phyloP scores from a whole-genome alignment of 225 moss, liverwort and hornwort genomes.

The Antitrichia curtipendula region DNA sequence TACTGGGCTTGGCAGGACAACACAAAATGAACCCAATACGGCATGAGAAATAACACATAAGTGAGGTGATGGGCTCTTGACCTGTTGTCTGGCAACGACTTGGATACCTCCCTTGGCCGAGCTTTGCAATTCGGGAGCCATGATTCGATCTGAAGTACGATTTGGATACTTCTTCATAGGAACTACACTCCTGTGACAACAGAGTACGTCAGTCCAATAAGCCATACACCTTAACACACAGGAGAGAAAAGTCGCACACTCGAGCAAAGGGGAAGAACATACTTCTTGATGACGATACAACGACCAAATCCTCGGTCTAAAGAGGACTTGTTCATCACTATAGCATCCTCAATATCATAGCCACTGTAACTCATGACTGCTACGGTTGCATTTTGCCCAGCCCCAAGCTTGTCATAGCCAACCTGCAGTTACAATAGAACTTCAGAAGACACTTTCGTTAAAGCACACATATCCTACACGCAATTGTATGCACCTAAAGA shows the following conservation, averaged over 20 bases:
- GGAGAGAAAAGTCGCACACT: not conserved
- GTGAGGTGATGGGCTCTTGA: not conserved
- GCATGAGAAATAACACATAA: not conserved
- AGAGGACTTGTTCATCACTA: slow-evolving; percentile 98
- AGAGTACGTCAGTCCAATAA: not conserved
- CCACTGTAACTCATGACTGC: slow-evolving; percentile 99
- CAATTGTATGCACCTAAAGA: not conserved
- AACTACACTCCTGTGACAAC: slow-evolving; percentile 58
- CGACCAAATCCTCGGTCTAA: slow-evolving; percentile 98
- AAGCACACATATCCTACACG: not conserved
- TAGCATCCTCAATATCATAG: slow-evolving; percentile 99
- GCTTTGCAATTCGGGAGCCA: slow-evolving; percentile 68
- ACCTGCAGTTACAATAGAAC: slow-evolving; percentile 43
- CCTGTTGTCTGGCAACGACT: slow-evolving; percentile 63
- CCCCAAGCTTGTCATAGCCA: slow-evolving; percentile 98
- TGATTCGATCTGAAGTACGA: slow-evolving; percentile 87
- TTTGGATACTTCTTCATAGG: slow-evolving; percentile 89
- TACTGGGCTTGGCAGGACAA: not conserved
- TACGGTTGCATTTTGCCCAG: slow-evolving; percentile 98
- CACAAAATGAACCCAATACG: not conserved
- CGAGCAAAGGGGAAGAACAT: slow-evolving; percentile 2
- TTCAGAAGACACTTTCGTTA: not conserved
- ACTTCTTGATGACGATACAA: slow-evolving; percentile 98
- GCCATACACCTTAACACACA: not conserved
- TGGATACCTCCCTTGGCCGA: slow-evolving; percentile 59